Base-by-base conservation (phyloP, 345 rosid genomes). In the Combretum micranthum region DNA sequence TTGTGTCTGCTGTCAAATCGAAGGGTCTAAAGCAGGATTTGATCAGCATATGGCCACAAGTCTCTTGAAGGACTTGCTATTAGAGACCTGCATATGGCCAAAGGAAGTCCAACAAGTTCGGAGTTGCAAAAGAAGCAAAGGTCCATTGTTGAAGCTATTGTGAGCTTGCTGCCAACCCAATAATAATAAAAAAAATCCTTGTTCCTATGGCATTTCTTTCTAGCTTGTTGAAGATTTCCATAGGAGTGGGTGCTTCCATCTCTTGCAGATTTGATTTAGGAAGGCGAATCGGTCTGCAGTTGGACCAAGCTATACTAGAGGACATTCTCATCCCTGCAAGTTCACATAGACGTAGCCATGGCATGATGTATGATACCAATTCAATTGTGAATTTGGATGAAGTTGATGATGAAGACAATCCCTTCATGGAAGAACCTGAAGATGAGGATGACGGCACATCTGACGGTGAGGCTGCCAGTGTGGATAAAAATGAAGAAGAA, bases 371-470 rank as follows among this genome's bases (percentile, higher is more conserved):
- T 44, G 98, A 92, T 57, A 77, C 84, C 2, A 96, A 88, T 45
- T 83, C 96, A 0, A 83, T 84, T 68, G 60, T 86, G 42, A 88
- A 92, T 64, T 68, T 86, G 71, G 95, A 86, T 20, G 92, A 91
- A 64, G 90, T 79, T 45, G 94, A 86, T 0, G 95, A 88, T 3
- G 83, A 58, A 16, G 59, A 59, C 20, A 66, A 59, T 65, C 84
- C 60, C 47, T 73, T 86, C 65, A 70, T 83, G 55, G 87, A 86
- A 20, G 93, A 86, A 64, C 67, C 71, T 71, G 99, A 93, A 53
- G 99, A 93, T 68, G 99, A 93, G 73, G 99, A 93, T 76, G 97
- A 93, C 63, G 99, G 92, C 61, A 93, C 99, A 70, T 93, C 99
- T 69, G 97, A 93, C 77, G 97, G 97, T 67, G 99, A 93, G 77